Conservation (phyloP, 1,284 basidiomycete species). For the Microbotryum scabiosae region DNA sequence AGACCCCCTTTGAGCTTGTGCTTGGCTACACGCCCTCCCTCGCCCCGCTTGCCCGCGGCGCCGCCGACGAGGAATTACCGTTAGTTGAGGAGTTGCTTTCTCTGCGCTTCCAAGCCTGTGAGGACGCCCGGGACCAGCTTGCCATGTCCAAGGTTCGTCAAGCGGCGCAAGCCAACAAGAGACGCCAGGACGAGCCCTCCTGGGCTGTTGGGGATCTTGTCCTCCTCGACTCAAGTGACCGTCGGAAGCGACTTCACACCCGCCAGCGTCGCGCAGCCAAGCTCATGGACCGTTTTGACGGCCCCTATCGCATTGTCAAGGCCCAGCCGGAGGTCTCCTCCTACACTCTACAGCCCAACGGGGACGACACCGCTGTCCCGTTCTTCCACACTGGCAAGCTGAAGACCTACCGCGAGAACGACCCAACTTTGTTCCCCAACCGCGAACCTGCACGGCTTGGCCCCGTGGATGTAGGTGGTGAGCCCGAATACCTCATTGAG, state of each 20-base stretch:
- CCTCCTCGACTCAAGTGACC: conserved; percentile 2
- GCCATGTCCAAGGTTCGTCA: conserved; percentile 36
- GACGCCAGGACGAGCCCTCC: conserved; percentile 6
- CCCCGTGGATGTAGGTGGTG: background rate
- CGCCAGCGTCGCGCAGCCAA: background rate
- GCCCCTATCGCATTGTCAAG: conserved; percentile 17
- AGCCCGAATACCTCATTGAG: background rate
- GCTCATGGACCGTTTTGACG: background rate
- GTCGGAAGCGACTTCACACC: background rate
- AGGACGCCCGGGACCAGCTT: conserved; percentile 36
- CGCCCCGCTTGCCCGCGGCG: conserved; percentile 19
- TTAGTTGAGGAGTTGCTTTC: conserved; percentile 6
- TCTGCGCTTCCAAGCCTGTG: conserved; percentile 3
- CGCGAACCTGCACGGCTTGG: background rate
- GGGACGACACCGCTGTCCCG: conserved; percentile 53
- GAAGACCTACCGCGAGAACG: background rate
- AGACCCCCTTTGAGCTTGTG: conserved; percentile 16
- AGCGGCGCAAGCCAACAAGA: conserved; percentile 36
- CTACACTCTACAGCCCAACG: conserved; percentile 19
- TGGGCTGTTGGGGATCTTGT: conserved; percentile 24
- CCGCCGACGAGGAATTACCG: background rate
- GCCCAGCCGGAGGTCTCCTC: conserved; percentile 17
- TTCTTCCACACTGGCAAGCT: conserved; percentile 48
- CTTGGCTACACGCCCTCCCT: conserved; percentile 32
- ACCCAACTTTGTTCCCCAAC: background rate